A percentile compares a stretch with the other conserved stretches of the same genome.
Conservation (phyloP, 768 basidiomycete species). For the Collybiopsis confluens region DNA sequence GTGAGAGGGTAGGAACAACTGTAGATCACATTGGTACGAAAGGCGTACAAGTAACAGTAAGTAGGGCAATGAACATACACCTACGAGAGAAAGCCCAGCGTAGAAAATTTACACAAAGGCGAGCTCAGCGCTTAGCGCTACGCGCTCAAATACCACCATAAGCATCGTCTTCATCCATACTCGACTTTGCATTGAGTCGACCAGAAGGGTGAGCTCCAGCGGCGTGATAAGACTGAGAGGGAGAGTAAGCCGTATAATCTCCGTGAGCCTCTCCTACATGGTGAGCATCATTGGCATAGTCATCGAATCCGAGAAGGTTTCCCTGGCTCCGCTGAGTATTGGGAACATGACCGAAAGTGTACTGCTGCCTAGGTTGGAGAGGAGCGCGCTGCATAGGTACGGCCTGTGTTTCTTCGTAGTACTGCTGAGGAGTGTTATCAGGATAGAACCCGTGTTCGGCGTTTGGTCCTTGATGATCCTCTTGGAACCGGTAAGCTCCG, state of each 20-base stretch:
- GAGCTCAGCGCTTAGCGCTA: too few relatives aligned
- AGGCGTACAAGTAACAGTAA: too few relatives aligned
- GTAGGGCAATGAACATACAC: too few relatives aligned
- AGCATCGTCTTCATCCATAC: neutral
- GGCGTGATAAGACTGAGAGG: neutral
- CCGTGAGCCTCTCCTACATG: neutral
- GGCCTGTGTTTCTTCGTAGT: slow-evolving; percentile 1
- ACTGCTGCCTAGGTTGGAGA: slow-evolving; percentile 6
- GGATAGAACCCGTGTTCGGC: slow-evolving; percentile 1
- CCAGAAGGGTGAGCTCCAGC: slow-evolving; percentile 1
- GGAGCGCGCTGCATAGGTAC: slow-evolving; percentile 5
- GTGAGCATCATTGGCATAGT: neutral
- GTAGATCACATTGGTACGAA: too few relatives aligned
- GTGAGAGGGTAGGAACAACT: too few relatives aligned
- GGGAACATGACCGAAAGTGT: slow-evolving; percentile 5
- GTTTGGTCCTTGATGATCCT: slow-evolving; percentile 1
- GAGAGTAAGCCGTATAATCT: neutral
- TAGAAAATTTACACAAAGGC: too few relatives aligned
- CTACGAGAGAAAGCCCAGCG: too few relatives aligned
- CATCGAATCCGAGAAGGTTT: neutral
- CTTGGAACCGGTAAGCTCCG: slow-evolving; percentile 4
- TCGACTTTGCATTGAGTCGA: neutral
- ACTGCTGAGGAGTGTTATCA: neutral
- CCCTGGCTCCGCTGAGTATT: neutral
- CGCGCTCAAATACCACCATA: slow-evolving; percentile 7